phyloP scores from a whole-genome alignment of 2,329 filamentous ascomycete genomes.

The Sporothrix humicola region DNA sequence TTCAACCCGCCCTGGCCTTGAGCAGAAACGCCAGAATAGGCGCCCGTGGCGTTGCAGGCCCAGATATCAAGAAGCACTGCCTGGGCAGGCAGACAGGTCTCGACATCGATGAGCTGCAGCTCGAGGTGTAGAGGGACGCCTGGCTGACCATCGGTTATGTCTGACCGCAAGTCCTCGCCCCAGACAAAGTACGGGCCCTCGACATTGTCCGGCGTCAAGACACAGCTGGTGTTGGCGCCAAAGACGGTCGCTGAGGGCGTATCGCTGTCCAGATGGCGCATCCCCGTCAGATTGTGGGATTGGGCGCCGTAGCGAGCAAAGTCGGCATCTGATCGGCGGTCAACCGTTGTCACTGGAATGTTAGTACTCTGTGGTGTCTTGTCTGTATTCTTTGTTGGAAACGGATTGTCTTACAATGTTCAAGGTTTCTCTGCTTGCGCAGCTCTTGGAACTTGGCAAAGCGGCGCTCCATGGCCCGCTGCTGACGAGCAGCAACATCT shows the following conservation, averaged over 20 bases:
- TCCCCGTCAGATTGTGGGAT: neutral
- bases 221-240: constrained; percentile 52
- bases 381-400: neutral
- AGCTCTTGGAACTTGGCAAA: constrained; percentile 12
- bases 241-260: constrained; percentile 44
- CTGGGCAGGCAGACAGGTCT: constrained; percentile 58
- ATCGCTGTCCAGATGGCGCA: neutral
- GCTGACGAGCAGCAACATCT: neutral
- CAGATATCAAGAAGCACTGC: constrained; percentile 58
- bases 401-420: neutral
- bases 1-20: constrained; percentile 42
- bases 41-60: constrained; percentile 51
- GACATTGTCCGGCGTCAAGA: constrained; percentile 59
- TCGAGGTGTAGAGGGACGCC: constrained; percentile 58
- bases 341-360: neutral
- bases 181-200: constrained; percentile 61
- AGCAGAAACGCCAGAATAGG: constrained; percentile 48
- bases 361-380: neutral
- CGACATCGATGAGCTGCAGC: constrained; percentile 60
- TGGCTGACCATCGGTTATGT: constrained; percentile 54
- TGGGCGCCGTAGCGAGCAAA: constrained; percentile 4
- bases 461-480: constrained; percentile 4
- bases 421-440: constrained; percentile 9
- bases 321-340: neutral
- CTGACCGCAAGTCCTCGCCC: constrained; percentile 56